Percentiles rank a stretch among this genome's conserved stretches.
phyloP scores from a whole-genome alignment of 169 alveolate species.

The Plasmodium vivax region DNA sequence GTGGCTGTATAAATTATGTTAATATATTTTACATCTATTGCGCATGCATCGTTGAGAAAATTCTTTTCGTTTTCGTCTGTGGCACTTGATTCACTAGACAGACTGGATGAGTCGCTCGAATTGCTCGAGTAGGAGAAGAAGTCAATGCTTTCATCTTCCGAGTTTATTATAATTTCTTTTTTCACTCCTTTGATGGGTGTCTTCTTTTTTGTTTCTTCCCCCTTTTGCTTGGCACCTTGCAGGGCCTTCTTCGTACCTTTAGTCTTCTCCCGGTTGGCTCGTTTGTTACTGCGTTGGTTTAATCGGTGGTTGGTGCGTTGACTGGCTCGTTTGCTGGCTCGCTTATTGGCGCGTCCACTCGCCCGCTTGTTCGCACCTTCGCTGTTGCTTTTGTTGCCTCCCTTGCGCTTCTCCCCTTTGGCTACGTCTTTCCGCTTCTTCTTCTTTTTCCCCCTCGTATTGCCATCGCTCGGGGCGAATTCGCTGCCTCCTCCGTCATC shows the following conservation, averaged over 20 bases:
- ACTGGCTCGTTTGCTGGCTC: background rate
- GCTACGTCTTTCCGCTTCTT: constrained; percentile 6
- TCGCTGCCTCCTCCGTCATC: background rate
- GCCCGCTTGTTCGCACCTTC: background rate
- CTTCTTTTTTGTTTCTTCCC: background rate
- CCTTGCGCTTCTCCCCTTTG: background rate
- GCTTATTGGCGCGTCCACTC: background rate
- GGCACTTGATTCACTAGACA: constrained; percentile 44
- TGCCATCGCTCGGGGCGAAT: background rate
- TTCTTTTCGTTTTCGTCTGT: constrained; percentile 40
- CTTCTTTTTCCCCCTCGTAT: background rate
- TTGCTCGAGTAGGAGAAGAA: constrained; percentile 5
- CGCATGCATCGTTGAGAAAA: constrained; percentile 30
- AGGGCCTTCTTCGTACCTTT: background rate
- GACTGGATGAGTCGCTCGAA: constrained; percentile 38
- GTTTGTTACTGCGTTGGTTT: background rate
- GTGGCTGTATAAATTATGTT: constrained; percentile 74
- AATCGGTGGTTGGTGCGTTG: background rate
- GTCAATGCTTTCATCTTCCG: constrained; percentile 37
- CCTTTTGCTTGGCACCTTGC: background rate
- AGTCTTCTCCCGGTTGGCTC: background rate
- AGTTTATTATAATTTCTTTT: constrained; percentile 13
- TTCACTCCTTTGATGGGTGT: background rate
- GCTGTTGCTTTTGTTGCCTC: background rate
- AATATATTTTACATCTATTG: constrained; percentile 58